These are phyloP conservation scores for Salix udensis DNA, from an alignment of 345 rosid genomes.

Conservation along the genomic window DNA sequence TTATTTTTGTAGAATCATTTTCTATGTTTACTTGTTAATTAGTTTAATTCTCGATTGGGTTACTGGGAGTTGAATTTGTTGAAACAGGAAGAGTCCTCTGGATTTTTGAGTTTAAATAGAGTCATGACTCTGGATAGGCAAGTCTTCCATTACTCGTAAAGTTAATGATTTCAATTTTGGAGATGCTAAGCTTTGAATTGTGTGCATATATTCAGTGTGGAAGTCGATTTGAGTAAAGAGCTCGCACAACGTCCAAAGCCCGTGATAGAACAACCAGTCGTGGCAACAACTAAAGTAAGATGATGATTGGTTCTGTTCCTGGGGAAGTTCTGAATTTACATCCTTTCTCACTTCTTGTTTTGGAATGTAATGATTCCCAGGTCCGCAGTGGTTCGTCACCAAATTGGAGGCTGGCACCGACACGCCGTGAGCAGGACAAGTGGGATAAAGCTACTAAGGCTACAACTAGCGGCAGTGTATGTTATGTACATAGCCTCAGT, in stretches of 20 bases:
- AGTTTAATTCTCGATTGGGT: no score
- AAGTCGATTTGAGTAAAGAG: conserved; percentile 82
- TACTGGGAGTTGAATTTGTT: neutral
- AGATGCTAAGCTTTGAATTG: conserved; percentile 1
- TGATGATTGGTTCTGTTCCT: conserved; percentile 6
- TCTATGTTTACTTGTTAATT: neutral
- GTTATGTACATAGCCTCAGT: conserved; percentile 18
- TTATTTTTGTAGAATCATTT: no score
- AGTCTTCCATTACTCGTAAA: conserved; percentile 5
- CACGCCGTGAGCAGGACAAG: conserved; percentile 82
- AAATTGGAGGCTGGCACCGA: conserved; percentile 71
- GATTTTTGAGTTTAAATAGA: conserved; percentile 82
- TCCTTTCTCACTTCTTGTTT: neutral
- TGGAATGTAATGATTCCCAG: conserved; percentile 26
- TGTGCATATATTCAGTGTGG: conserved; percentile 45
- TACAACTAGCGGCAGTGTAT: conserved; percentile 81
- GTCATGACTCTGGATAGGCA: conserved; percentile 91
- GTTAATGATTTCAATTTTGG: conserved; percentile 7
- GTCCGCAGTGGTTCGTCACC: conserved; percentile 20
- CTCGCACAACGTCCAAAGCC: conserved; percentile 50
- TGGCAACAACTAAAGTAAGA: conserved; percentile 39
- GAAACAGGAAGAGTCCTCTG: conserved; percentile 71
- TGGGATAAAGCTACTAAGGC: conserved; percentile 95
- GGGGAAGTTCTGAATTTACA: neutral
- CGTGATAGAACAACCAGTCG: conserved; percentile 24